Conservation (phyloP, 78 protist species). For the Guillardia theta region DNA sequence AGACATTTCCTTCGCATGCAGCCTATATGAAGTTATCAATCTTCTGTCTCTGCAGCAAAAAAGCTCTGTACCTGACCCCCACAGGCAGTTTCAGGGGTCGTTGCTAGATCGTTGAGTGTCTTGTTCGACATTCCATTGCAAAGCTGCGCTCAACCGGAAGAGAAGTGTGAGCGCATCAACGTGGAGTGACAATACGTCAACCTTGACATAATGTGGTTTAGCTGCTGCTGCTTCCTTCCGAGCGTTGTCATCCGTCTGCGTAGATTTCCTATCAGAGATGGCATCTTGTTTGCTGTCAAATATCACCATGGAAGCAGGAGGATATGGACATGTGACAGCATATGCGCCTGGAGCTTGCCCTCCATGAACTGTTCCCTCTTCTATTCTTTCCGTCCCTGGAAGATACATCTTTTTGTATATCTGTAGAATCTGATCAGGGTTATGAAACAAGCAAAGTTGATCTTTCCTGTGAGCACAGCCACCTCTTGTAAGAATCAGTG, state of each 20-base stretch:
- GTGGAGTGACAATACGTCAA: neutral
- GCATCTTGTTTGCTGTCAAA: no score
- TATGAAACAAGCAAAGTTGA: no score
- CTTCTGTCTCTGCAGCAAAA: no score
- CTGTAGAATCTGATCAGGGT: no score
- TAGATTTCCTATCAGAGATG: neutral
- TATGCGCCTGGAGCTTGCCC: neutral
- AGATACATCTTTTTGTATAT: neutral
- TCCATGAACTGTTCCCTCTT: neutral
- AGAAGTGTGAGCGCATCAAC: neutral
- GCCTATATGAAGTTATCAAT: no score
- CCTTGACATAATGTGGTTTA: neutral
- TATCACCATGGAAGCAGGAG: neutral
- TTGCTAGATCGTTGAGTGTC: no score
- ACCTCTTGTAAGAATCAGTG: neutral
- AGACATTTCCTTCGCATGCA: neutral
- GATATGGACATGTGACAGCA: no score
- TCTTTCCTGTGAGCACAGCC: slow-evolving; percentile 15
- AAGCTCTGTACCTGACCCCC: no score
- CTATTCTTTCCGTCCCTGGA: neutral
- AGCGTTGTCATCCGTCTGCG: neutral
- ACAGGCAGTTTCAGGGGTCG: no score
- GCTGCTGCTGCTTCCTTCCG: neutral
- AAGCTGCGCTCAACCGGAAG: no score
- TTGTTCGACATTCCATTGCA: no score